phyloP scores from a whole-genome alignment of 345 rosid species.

The Acer negundo region DNA sequence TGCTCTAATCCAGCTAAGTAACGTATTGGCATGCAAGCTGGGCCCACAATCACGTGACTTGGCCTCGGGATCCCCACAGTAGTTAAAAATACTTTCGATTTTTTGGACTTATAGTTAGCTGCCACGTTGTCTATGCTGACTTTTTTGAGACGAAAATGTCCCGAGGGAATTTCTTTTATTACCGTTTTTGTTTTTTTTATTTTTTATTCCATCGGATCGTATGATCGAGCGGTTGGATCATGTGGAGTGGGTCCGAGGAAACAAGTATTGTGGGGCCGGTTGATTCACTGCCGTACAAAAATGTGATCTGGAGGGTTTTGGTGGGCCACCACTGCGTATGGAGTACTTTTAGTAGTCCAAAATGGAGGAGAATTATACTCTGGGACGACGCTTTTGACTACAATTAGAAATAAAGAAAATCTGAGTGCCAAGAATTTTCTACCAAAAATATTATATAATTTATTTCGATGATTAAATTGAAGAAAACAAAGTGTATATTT shows the following conservation, averaged over 20 bases:
- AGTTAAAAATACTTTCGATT: background rate
- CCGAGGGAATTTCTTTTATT: slow-evolving; percentile 8
- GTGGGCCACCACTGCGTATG: slow-evolving; percentile 14
- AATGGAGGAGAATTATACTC: background rate
- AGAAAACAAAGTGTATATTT: too few species aligned
- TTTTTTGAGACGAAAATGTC: slow-evolving; percentile 20
- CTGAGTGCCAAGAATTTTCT: background rate
- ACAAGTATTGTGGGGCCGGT: slow-evolving; percentile 20
- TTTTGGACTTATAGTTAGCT: slow-evolving; percentile 12
- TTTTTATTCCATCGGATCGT: background rate
- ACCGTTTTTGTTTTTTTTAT: background rate
- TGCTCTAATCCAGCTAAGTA: slow-evolving; percentile 35
- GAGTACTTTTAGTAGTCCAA: background rate
- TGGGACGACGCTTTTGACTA: background rate
- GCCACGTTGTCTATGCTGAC: slow-evolving; percentile 31
- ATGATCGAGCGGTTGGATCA: slow-evolving; percentile 13
- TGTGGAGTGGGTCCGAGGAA: slow-evolving; percentile 1
- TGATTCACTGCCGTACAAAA: slow-evolving; percentile 21
- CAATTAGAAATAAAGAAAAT: background rate
- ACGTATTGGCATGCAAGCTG: slow-evolving; percentile 11
- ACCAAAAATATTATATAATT: too few species aligned
- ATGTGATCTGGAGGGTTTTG: slow-evolving; percentile 7
- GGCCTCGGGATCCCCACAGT: slow-evolving; percentile 37
- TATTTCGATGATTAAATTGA: too few species aligned
- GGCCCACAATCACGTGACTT: slow-evolving; percentile 54